A percentile compares a stretch with the other conserved stretches of the same genome.
Conservation (phyloP, 768 basidiomycete genomes). For the Rossbeevera mucosa region DNA sequence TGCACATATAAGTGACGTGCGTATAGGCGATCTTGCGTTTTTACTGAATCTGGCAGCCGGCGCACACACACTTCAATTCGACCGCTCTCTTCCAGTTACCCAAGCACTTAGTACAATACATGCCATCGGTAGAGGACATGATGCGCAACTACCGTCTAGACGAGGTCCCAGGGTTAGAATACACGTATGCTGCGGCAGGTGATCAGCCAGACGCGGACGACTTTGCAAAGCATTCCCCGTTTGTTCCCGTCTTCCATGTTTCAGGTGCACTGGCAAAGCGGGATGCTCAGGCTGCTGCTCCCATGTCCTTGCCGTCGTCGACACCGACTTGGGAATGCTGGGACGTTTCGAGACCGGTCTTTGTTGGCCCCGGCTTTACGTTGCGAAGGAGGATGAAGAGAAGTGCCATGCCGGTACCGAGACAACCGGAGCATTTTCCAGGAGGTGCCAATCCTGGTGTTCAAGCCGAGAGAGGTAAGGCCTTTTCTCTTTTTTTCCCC, state of each 20-base stretch:
- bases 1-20: conserved; percentile 5
- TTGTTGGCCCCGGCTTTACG: conserved; percentile 9
- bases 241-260: conserved; percentile 17
- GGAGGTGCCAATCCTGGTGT: conserved; percentile 19
- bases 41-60: background rate
- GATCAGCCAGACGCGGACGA: background rate
- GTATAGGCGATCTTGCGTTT: background rate
- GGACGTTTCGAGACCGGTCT: conserved; percentile 7
- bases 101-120: background rate
- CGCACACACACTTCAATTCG: conserved; percentile 9
- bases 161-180: conserved; percentile 17
- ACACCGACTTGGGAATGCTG: conserved; percentile 1
- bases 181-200: background rate
- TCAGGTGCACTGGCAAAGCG: too few species aligned
- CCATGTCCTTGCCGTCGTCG: background rate
- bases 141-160: conserved; percentile 20
- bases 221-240: conserved; percentile 17
- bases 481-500: background rate
- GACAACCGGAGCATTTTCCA: conserved; percentile 14
- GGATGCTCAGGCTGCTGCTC: background rate
- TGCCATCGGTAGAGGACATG: conserved; percentile 18
- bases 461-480: conserved; percentile 16
- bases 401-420: background rate
- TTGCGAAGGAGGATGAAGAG: background rate
- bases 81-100: background rate